These are phyloP conservation scores for Corynespora cassiicola DNA, from an alignment of 2,329 filamentous ascomycete species.

Conservation along the genomic window DNA sequence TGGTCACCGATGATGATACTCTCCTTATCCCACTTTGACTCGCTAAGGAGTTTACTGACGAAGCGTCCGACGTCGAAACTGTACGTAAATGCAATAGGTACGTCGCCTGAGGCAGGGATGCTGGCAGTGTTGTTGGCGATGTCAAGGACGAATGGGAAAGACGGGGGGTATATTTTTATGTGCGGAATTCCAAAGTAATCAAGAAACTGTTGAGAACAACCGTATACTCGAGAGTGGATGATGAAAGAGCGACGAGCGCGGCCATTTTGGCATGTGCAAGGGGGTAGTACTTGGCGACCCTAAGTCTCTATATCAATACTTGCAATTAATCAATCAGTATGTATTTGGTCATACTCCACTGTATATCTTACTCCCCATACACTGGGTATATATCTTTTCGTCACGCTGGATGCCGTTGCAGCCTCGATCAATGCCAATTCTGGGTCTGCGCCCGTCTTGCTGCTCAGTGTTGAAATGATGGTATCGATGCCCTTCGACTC, in stretches of 20 bases:
- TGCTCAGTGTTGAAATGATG: conserved; percentile 1
- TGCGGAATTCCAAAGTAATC: neutral
- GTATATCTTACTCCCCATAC: conserved; percentile 10
- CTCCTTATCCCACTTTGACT: conserved; percentile 39
- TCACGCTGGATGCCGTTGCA: neutral
- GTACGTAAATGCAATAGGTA: conserved; percentile 3
- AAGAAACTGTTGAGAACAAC: neutral
- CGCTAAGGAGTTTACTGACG: neutral
- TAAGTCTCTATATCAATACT: too few species aligned
- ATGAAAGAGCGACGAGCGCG: too few species aligned
- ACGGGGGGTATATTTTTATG: neutral
- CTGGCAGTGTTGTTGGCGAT: conserved; percentile 4
- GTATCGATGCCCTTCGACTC: conserved; percentile 1
- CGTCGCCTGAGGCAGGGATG: conserved; percentile 5
- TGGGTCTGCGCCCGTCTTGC: neutral
- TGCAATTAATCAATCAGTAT: neutral
- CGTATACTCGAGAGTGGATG: neutral
- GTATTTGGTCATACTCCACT: conserved; percentile 3
- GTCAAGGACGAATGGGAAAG: neutral
- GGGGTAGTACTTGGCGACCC: neutral
- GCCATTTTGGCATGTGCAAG: too few species aligned
- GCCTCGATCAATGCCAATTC: conserved; percentile 9
- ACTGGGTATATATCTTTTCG: conserved; percentile 11
- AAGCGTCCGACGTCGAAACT: conserved; percentile 5
- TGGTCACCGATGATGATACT: conserved; percentile 48